Evolutionary conservation across 2,329 filamentous ascomycete species (phyloP), one percentile per base, ranked within the genome.

Genomic region (Pezicula neosporulosa): DNA sequence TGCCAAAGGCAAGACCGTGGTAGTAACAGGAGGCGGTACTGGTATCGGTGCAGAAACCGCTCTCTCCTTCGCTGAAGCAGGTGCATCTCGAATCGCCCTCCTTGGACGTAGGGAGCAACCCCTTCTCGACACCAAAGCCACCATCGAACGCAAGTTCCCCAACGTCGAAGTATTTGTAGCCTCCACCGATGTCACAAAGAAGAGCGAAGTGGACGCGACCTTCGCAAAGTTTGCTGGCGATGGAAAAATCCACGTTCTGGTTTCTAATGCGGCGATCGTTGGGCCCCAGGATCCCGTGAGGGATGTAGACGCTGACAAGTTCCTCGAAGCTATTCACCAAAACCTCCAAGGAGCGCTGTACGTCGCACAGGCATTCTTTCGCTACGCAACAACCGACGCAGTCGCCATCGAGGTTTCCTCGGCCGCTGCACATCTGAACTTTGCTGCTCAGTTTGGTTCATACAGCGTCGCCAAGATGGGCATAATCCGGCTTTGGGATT

Each of bases 41-140:
- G 75, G 74, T 6, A 77, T 78, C 36, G 74, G 75, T 33, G 66
- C 65, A 39, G 70, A 66, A 44, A 76, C 69, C 6, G 72, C 73
- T 6, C 61, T 47, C 21, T 62, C 58, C 54, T 78, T 77, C 48
- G 74, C 74, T 10, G 43, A 62, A 55, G 73, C 76, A 50, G 72
- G 74, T 7, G 74, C 74, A 1, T 61, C 68, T 41, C 63, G 63
- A 0, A 73, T 80, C 44, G 68, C 66, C 8, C 65, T 80, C 6
- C 58, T 77, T 1, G 75, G 74, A 21, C 71, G 76, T 18, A 62
- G 64, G 36, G 63, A 56, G 57, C 51, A 64, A 45, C 63, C 61
- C 16, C 66, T 69, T 49, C 56, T 66, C 21, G 61, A 68, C n/a
- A 71, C 68, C 42, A 70, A 72, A 59, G 56, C 65, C 27, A 60